These are phyloP conservation scores for Trametes cingulata DNA, from an alignment of 768 basidiomycete species.

Conservation along the genomic window DNA sequence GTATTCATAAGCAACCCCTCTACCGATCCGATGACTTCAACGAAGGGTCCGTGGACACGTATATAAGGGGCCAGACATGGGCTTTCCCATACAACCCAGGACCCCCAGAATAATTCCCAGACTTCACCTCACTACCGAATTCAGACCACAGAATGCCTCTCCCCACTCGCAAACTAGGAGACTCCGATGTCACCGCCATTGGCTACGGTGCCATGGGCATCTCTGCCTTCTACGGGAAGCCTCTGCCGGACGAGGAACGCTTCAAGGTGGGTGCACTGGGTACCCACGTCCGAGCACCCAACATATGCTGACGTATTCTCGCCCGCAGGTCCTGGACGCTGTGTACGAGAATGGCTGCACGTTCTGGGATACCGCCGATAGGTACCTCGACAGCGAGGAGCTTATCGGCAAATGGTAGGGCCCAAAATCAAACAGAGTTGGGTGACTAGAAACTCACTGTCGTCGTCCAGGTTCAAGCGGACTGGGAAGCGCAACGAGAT, in stretches of 20 bases:
- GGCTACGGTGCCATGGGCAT: conserved; percentile 67
- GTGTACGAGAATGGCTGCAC: conserved; percentile 43
- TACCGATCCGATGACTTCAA: too few species aligned
- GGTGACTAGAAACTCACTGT: background rate
- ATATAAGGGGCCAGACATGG: background rate
- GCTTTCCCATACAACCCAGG: background rate
- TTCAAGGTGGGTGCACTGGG: conserved; percentile 45
- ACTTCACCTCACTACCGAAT: too few species aligned
- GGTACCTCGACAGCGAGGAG: conserved; percentile 45
- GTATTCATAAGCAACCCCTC: too few species aligned
- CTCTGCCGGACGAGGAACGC: conserved; percentile 54
- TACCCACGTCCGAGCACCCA: too few species aligned
- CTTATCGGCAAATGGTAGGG: conserved; percentile 46
- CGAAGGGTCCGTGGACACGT: background rate
- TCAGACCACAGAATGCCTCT: conserved; percentile 1
- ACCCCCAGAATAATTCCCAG: too few species aligned
- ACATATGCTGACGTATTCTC: background rate
- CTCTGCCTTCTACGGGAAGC: conserved; percentile 48
- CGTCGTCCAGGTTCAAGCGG: conserved; percentile 48
- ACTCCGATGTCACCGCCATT: conserved; percentile 47
- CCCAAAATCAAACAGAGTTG: background rate
- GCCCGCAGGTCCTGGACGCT: conserved; percentile 43
- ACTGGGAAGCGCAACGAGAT: conserved; percentile 55
- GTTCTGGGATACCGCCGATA: conserved; percentile 48
- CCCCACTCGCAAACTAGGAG: conserved; percentile 48